Evolutionary conservation across 208 protist species (phyloP).

Genomic region (Crithidia sp.): DNA sequence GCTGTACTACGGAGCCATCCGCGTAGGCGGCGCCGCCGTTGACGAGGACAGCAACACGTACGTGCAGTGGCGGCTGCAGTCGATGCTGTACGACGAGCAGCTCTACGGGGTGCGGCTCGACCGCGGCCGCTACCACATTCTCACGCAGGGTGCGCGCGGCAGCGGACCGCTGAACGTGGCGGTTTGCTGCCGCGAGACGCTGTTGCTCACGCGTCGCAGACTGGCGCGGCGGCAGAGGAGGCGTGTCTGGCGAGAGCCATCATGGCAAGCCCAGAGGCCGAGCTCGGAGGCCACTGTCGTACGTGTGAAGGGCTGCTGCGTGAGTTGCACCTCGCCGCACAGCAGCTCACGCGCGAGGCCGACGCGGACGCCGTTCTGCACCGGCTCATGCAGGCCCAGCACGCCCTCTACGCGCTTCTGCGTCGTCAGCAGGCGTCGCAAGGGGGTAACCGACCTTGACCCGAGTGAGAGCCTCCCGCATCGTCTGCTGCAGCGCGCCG

Average conservation of each 20-base stretch:
- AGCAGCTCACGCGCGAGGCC: slow-evolving; percentile 1
- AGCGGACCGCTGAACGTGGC: slow-evolving; percentile 53
- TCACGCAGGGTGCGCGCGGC: slow-evolving; percentile 61
- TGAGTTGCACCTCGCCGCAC: slow-evolving; percentile 21
- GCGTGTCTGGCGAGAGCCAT: slow-evolving; percentile 42
- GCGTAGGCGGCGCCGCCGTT: slow-evolving; percentile 2
- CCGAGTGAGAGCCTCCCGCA: slow-evolving; percentile 47
- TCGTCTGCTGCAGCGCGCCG: slow-evolving; percentile 40
- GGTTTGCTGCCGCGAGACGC: slow-evolving; percentile 42
- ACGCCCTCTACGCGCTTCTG: slow-evolving; percentile 59
- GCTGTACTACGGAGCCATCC: slow-evolving; percentile 42
- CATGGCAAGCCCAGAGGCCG: slow-evolving; percentile 41
- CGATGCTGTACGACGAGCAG: slow-evolving; percentile 31
- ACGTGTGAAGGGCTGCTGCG: slow-evolving; percentile 35
- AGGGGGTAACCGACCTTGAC: slow-evolving; percentile 38
- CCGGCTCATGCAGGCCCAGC: slow-evolving; percentile 48
- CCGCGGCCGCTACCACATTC: slow-evolving; percentile 49
- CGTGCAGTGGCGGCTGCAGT: slow-evolving; percentile 28
- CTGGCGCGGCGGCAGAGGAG: slow-evolving; percentile 1
- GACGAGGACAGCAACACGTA: background rate
- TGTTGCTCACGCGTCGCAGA: slow-evolving; percentile 30
- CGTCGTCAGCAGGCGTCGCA: slow-evolving; percentile 51
- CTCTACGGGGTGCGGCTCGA: slow-evolving; percentile 54
- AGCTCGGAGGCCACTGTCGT: slow-evolving; percentile 51
- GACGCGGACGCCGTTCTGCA: slow-evolving; percentile 33